Evolutionary conservation across 306 rosid genomes (phyloP).

Genomic region (Mucuna pruriens): DNA sequence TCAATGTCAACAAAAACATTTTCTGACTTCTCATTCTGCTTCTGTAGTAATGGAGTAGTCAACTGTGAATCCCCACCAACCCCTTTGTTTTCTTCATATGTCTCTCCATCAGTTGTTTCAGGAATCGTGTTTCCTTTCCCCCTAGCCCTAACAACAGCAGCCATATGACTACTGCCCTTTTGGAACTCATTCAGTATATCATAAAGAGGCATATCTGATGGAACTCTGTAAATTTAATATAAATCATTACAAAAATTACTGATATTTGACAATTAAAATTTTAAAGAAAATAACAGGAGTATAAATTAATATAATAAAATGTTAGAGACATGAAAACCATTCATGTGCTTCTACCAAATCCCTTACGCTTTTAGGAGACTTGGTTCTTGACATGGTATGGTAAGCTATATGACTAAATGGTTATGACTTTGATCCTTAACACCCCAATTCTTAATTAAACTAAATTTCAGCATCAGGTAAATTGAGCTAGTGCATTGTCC

Average conservation of each 20-base stretch:
- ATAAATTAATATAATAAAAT: constrained; percentile 24
- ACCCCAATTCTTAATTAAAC: neutral
- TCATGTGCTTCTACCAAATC: constrained; percentile 12
- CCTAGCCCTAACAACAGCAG: constrained; percentile 84
- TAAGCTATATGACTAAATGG: constrained; percentile 13
- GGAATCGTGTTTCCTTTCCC: constrained; percentile 59
- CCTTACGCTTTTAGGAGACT: constrained; percentile 2
- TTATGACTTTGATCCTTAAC: constrained; percentile 10
- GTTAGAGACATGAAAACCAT: constrained; percentile 19
- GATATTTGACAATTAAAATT: constrained; percentile 24
- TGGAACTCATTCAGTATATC: constrained; percentile 98
- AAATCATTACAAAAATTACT: constrained; percentile 36
- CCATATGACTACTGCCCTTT: constrained; percentile 99
- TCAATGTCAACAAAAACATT: constrained; percentile 73
- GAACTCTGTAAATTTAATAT: constrained; percentile 69
- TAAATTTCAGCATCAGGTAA: constrained; percentile 7
- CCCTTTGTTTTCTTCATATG: constrained; percentile 48
- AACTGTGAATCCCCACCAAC: constrained; percentile 51
- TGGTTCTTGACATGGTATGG: neutral
- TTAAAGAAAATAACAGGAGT: constrained; percentile 14
- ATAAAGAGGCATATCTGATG: constrained; percentile 96
- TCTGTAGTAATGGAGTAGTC: constrained; percentile 73
- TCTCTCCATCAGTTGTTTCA: constrained; percentile 54
- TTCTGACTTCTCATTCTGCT: constrained; percentile 50
- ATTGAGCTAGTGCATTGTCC: neutral